Conservation (phyloP, 2,329 filamentous ascomycete species). For the Aspergillus neotritici region DNA sequence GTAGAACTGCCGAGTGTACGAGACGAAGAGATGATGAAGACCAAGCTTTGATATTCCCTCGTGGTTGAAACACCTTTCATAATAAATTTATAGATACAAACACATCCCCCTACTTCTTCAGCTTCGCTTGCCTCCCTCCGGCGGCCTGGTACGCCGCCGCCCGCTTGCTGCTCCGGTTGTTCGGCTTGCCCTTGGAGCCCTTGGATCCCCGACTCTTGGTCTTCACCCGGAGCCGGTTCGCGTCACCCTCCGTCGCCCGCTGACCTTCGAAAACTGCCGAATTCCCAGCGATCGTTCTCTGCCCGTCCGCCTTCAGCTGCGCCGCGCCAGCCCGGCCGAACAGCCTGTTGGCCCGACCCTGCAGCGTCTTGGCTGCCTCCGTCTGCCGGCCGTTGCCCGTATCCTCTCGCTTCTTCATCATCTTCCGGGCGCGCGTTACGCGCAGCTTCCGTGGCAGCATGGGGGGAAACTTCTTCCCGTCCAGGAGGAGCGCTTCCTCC, state of each 20-base stretch:
- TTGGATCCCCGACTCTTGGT: conserved; percentile 37
- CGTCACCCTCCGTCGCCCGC: conserved; percentile 34
- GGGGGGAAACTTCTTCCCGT: conserved; percentile 89
- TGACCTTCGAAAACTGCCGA: conserved; percentile 43
- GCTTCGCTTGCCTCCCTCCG: conserved; percentile 26
- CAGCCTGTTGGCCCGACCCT: conserved; percentile 35
- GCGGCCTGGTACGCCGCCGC: conserved; percentile 40
- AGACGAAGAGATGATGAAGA: too few relatives aligned
- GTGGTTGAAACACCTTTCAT: background rate
- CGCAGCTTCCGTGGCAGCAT: conserved; percentile 85
- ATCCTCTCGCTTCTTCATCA: conserved; percentile 41
- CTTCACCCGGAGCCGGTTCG: conserved; percentile 30
- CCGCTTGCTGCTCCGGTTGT: conserved; percentile 38
- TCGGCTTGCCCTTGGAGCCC: conserved; percentile 37
- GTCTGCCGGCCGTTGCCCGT: conserved; percentile 16
- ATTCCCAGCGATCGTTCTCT: conserved; percentile 25
- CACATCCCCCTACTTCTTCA: conserved; percentile 6
- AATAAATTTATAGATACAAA: background rate
- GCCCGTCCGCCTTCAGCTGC: conserved; percentile 28
- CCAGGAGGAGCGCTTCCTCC: conserved; percentile 79
- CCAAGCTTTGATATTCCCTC: too few relatives aligned
- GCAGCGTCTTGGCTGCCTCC: conserved; percentile 30
- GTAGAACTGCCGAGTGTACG: too few relatives aligned
- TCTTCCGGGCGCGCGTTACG: conserved; percentile 76
- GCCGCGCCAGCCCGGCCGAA: conserved; percentile 36